Base-by-base conservation (phyloP, 306 rosid species). In the Ormosia semicastrata region DNA sequence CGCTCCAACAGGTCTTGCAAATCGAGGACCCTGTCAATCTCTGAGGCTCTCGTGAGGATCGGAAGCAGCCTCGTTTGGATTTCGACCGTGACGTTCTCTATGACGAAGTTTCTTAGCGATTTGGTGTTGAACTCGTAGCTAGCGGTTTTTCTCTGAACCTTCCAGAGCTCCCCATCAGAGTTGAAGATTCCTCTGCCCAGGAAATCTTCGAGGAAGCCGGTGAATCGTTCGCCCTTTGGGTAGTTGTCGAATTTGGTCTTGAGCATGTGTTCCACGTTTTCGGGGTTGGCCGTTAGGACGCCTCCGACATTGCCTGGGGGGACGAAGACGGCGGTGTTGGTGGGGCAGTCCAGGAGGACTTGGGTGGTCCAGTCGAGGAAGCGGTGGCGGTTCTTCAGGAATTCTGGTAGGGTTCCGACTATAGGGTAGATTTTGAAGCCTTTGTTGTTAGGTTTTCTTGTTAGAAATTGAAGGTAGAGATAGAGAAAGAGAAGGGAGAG, bases 161-260 rank as follows among this genome's bases (percentile, higher is more conserved):
- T 85, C 98, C 97, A 93, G 54, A 82, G 82, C 0, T 90, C 80
- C 1, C 85, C 89, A 68, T 93, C 94, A 39, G 89, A 81, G 77
- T 88, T 92, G 78, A 94, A 94, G 85, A 94, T 91, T 56, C 98
- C 98, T 0, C 8, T 37, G 69, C 98, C 98, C 41, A 92, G 75
- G 63, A 92, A 89, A 44, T 89, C 97, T 30, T 73, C 62, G 33
- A 94, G 84, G 11, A 82, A 73, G 10, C 14, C 0, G 3, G 36
- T 84, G 82, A 94, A 76, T 0, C 82, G 80, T 0, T 85, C 54
- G 1, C 98, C 97, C 75, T 94, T 94, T 0, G 98, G 93, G 66
- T 91, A 92, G 83, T 94, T 94, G 0, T 88, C 84, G 86, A 94
- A 92, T 14, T 85, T 86, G 79, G 93, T 84, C 44, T 87, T 91